Percentiles rank a stretch among this genome's conserved stretches.
These are phyloP conservation scores for Boletus tylopilopsis DNA, from an alignment of 768 basidiomycete genomes.

Conservation along the genomic window DNA sequence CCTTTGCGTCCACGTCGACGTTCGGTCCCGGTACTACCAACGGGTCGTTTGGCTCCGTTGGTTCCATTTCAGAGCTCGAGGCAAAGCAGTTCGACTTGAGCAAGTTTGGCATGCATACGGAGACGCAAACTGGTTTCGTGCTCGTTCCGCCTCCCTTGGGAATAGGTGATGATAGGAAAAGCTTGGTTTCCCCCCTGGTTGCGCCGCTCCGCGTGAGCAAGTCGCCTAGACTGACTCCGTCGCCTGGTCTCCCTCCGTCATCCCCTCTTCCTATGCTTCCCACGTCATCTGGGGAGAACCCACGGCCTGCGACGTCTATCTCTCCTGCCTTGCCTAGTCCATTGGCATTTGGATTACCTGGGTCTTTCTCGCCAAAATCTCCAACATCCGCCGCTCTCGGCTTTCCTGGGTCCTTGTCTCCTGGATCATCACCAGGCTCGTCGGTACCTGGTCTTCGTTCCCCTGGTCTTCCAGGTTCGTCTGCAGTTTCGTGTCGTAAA, in stretches of 20 bases:
- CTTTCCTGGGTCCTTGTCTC: conserved; percentile 14
- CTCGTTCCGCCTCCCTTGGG: conserved; percentile 25
- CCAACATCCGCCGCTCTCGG: conserved; percentile 5
- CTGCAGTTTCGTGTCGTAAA: conserved; percentile 4
- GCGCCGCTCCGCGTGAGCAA: conserved; percentile 28
- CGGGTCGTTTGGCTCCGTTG: conserved; percentile 14
- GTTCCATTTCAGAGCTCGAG: conserved; percentile 24
- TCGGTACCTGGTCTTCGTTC: conserved; percentile 21
- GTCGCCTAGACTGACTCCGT: conserved; percentile 20
- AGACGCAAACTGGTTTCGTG: conserved; percentile 14
- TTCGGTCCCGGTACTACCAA: conserved; percentile 5
- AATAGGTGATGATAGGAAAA: conserved; percentile 9
- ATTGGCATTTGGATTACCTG: conserved; percentile 7
- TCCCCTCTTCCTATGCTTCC: conserved; percentile 15
- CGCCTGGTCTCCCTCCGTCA: conserved; percentile 11
- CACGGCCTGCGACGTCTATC: conserved; percentile 3
- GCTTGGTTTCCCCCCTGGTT: conserved; percentile 6
- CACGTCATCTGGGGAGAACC: not conserved
- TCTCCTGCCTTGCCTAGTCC: conserved; percentile 14
- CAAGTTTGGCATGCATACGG: conserved; percentile 5
- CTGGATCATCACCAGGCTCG: conserved; percentile 17
- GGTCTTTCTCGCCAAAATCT: conserved; percentile 6
- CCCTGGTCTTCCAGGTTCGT: conserved; percentile 25
- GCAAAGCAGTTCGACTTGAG: conserved; percentile 15
- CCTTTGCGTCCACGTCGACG: conserved; percentile 18